Conservation (phyloP, 345 rosid species). For the Adansonia digitata region DNA sequence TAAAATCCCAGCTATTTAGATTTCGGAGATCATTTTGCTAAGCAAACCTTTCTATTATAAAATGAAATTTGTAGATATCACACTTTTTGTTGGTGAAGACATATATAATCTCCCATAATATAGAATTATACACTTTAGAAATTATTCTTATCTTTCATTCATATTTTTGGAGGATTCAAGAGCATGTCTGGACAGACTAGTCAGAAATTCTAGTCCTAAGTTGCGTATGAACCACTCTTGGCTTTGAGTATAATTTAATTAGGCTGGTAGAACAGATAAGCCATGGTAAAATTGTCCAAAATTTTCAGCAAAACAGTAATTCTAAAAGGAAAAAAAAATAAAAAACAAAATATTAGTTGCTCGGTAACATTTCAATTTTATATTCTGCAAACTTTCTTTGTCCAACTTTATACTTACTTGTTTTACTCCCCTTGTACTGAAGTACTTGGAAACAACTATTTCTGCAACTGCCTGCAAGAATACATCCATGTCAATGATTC, state of each 20-base stretch:
- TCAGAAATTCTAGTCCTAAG: neutral
- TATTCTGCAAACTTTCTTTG: neutral
- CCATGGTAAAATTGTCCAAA: neutral
- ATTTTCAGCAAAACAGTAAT: neutral
- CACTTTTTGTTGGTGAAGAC: neutral
- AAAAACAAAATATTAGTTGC: neutral
- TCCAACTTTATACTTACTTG: constrained; percentile 47
- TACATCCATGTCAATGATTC: neutral
- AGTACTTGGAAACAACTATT: constrained; percentile 67
- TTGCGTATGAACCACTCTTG: neutral
- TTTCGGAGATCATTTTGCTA: neutral
- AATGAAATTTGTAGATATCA: neutral
- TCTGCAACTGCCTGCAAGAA: constrained; percentile 71
- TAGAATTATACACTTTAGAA: neutral
- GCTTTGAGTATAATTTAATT: neutral
- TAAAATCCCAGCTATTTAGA: neutral
- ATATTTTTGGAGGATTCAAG: neutral
- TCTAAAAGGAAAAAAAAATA: neutral
- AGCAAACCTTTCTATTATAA: neutral
- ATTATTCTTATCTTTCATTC: neutral
- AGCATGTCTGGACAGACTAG: neutral
- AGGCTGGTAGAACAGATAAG: neutral
- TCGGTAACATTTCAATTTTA: neutral
- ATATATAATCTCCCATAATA: neutral
- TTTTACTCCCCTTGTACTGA: constrained; percentile 59